Conservation (phyloP, 2,329 filamentous ascomycete species). For the Rosellinia necatrix region DNA sequence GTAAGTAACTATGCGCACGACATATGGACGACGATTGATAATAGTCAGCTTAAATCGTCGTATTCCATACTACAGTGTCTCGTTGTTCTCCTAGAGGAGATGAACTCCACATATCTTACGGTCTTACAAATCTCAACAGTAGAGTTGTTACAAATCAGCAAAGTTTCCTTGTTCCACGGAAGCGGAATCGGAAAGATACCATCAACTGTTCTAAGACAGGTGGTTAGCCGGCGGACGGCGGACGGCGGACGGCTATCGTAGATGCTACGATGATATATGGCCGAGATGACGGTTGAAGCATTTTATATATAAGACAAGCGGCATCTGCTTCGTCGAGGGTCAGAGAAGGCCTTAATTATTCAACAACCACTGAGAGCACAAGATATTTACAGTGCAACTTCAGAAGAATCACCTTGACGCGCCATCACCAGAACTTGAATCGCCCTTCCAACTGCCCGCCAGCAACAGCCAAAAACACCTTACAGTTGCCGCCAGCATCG, state of each 20-base stretch:
- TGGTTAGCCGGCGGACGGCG: too few species aligned
- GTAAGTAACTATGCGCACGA: not conserved
- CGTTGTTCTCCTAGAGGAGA: too few species aligned
- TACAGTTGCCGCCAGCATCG: not conserved
- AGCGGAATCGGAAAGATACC: too few species aligned
- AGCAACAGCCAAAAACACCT: not conserved
- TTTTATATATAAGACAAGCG: slow-evolving; percentile 5
- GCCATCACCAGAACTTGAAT: not conserved
- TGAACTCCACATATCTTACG: too few species aligned
- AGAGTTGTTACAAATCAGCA: slow-evolving; percentile 12
- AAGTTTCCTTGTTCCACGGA: not conserved
- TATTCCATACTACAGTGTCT: too few species aligned
- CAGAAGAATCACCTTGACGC: not conserved
- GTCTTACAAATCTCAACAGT: slow-evolving; percentile 9
- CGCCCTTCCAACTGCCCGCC: not conserved
- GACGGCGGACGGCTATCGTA: too few species aligned
- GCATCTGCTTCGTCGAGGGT: not conserved
- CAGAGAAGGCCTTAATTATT: not conserved
- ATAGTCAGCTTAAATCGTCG: not conserved
- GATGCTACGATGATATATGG: not conserved
- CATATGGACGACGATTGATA: too few species aligned
- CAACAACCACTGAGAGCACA: too few species aligned
- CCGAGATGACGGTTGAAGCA: not conserved
- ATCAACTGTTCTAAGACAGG: not conserved
- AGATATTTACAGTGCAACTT: not conserved